Evolutionary conservation across 768 basidiomycete genomes (phyloP).

Genomic region (Bullera alba): DNA sequence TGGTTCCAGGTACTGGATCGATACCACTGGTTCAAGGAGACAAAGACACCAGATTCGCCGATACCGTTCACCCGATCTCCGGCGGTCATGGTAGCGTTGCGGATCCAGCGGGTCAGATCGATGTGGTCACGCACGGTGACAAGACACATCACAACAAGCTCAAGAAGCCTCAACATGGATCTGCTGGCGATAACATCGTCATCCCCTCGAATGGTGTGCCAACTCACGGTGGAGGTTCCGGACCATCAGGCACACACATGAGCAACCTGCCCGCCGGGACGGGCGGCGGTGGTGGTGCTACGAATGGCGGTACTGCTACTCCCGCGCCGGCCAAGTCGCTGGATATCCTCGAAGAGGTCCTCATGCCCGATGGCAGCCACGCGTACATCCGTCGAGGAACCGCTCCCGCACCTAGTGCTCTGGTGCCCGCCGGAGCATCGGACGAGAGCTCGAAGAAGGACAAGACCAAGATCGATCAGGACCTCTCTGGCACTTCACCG

Average conservation of each 20-base stretch:
- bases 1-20: neutral
- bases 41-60: constrained; percentile 30
- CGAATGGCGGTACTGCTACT: neutral
- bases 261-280: too few relatives aligned
- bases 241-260: neutral
- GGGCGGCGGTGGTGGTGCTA: neutral
- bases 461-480: constrained; percentile 1
- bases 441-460: constrained; percentile 4
- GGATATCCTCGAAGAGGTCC: constrained; percentile 18
- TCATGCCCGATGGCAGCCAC: constrained; percentile 27
- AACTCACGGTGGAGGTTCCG: neutral
- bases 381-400: constrained; percentile 18
- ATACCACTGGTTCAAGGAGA: constrained; percentile 6
- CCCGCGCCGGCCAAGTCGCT: neutral
- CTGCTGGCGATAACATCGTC: too few relatives aligned
- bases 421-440: neutral
- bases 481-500: neutral
- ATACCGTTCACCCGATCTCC: constrained; percentile 17
- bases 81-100: neutral
- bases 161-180: constrained; percentile 3
- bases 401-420: neutral
- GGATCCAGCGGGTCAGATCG: neutral
- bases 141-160: constrained; percentile 9
- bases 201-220: too few relatives aligned
- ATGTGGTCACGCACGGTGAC: neutral